Base-by-base conservation (phyloP, 495 filamentous ascomycete species). In the Gamarada debralockiae region DNA sequence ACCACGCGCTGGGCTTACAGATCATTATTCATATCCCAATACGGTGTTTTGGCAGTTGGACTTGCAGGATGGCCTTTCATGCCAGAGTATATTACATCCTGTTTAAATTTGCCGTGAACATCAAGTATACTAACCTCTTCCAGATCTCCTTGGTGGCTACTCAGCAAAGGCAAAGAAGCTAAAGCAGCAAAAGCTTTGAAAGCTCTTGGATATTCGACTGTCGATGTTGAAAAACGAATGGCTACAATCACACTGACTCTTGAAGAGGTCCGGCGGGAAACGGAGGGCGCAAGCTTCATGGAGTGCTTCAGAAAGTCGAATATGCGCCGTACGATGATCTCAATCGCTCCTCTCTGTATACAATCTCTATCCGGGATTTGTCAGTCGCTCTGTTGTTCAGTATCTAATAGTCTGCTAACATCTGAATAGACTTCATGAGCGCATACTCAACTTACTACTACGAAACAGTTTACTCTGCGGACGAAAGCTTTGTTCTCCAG, bases 271-370 rank as follows among this genome's bases (percentile, higher is more conserved):
- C 48, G 55, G n/a, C 45, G 38, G 3, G 63, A 67, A 24, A 68
- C 68, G 1, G 67, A 67, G 33, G 63, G 63, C 15, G 67, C 55
- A 0, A 70, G 61, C 1, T 71, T 63, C 37, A n/a, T 66, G 1
- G 67, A 71, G 46, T 66, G 64, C 40, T 69, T 70, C 61, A 57
- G 60, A 0, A 53, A 53, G 12, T 63, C 65, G 7, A 70, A 71
- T 40, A 36, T 70, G 1, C 65, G 65, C 0, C 61, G 68, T 5
- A 71, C 67, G 3, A 59, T 69, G 18, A 65, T 69, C 39, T 64
- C 63, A 12, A 64, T 68, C 25, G 45, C 56, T 13, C 67, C 67
- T 21, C 41, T 69, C 1, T 55, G 41, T n/a, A 67, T 71, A 24
- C 68, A 71, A 52, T 48, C 58, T 0, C 39, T 70, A 1, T 60